phyloP scores from a whole-genome alignment of 805 yeast species.

The Hanseniaspora jakobsenii region DNA sequence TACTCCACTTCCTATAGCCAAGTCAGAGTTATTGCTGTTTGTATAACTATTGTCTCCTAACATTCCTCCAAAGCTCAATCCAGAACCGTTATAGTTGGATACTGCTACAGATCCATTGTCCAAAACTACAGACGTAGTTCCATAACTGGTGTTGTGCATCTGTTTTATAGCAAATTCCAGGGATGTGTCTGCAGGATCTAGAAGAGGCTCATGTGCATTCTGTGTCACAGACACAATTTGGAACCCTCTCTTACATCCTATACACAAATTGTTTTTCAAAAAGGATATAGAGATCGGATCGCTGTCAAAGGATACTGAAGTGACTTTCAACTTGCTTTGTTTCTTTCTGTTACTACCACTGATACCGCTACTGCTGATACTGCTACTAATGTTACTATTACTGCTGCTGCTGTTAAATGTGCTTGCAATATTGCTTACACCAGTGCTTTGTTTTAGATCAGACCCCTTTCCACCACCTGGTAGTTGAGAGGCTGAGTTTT shows the following conservation, averaged over 20 bases:
- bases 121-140: conserved; percentile 11
- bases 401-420: too few species aligned
- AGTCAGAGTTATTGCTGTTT: conserved; percentile 39
- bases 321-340: conserved; percentile 50
- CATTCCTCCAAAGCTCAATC: conserved; percentile 1
- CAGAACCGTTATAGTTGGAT: background rate
- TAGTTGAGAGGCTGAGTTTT: background rate
- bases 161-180: conserved; percentile 67
- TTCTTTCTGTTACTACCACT: conserved; percentile 42
- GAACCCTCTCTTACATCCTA: conserved; percentile 93
- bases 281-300: conserved; percentile 90
- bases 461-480: too few species aligned
- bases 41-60: background rate
- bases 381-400: too few species aligned
- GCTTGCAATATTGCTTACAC: too few species aligned
- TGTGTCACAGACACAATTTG: conserved; percentile 82
- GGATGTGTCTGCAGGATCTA: conserved; percentile 98
- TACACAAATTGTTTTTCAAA: conserved; percentile 74
- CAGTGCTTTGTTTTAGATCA: too few species aligned
- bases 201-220: conserved; percentile 71
- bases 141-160: conserved; percentile 29
- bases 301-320: conserved; percentile 69
- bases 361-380: too few species aligned
- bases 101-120: conserved; percentile 11
- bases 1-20: background rate